These are phyloP conservation scores for Scalesia atractyloides DNA, from an alignment of 129 eudicot genomes.

Conservation along the genomic window DNA sequence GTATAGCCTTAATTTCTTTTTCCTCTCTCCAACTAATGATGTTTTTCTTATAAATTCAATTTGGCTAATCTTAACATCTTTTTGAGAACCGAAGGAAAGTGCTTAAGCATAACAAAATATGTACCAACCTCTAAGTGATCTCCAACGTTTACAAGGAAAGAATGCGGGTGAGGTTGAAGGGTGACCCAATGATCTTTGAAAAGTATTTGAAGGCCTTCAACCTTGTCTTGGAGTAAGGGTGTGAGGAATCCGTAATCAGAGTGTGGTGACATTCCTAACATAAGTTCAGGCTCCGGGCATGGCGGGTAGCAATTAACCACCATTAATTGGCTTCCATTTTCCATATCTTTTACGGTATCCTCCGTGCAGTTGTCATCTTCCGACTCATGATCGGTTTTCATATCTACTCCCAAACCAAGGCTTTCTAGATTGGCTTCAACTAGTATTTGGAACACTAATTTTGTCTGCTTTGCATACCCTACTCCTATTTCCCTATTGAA, in stretches of 20 bases:
- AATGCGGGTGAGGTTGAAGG: conserved; percentile 61
- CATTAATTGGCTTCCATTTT: conserved; percentile 76
- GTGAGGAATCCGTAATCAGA: conserved; percentile 86
- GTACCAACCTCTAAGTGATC: conserved; percentile 77
- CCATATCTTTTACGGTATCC: conserved; percentile 42
- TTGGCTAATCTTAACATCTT: too few species aligned
- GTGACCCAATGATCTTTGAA: conserved; percentile 57
- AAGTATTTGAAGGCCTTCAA: conserved; percentile 62
- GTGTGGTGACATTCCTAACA: conserved; percentile 85
- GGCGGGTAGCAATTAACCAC: conserved; percentile 70
- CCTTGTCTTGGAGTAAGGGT: conserved; percentile 75
- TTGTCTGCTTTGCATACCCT: conserved; percentile 56
- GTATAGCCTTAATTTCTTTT: too few species aligned
- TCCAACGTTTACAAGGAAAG: conserved; percentile 76
- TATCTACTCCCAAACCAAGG: conserved; percentile 37
- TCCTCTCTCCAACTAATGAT: too few species aligned
- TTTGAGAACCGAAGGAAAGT: too few species aligned
- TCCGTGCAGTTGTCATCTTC: conserved; percentile 11
- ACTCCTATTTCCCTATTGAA: conserved; percentile 53
- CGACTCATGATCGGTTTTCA: conserved; percentile 3
- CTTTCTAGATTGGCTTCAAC: conserved; percentile 70
- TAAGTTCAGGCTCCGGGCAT: conserved; percentile 78
- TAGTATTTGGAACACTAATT: conserved; percentile 45
- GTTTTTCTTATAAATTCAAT: too few species aligned
- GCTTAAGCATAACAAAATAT: too few species aligned